These are phyloP conservation scores for Artomyces pyxidatus DNA, from an alignment of 768 basidiomycete genomes.

Conservation along the genomic window DNA sequence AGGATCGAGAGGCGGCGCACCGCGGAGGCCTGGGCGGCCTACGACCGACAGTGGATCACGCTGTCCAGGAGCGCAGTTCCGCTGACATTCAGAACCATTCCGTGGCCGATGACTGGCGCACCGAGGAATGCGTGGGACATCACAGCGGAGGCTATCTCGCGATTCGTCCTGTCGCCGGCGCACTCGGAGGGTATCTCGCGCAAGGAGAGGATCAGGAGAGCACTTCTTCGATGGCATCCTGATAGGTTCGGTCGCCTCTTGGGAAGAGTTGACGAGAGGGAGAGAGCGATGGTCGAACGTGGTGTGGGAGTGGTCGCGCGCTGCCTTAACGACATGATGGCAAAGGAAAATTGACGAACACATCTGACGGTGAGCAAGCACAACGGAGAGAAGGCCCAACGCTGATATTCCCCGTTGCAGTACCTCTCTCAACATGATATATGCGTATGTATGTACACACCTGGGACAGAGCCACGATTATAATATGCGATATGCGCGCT, in stretches of 20 bases:
- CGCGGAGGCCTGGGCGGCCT: constrained; percentile 49
- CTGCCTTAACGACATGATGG: constrained; percentile 22
- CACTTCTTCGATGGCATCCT: constrained; percentile 74
- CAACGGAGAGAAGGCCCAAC: too few species aligned
- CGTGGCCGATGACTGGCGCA: constrained; percentile 54
- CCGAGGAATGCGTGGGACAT: constrained; percentile 44
- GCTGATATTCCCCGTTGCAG: too few species aligned
- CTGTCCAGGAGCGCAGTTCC: constrained; percentile 30
- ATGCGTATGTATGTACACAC: too few species aligned
- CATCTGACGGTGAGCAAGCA: background rate
- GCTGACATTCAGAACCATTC: constrained; percentile 54
- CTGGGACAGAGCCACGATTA: too few species aligned
- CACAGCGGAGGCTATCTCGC: constrained; percentile 41
- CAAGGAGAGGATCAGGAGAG: constrained; percentile 59
- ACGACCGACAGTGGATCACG: constrained; percentile 60
- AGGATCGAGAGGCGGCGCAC: constrained; percentile 36
- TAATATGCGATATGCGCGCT: too few species aligned
- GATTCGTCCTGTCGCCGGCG: constrained; percentile 55
- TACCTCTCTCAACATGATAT: too few species aligned
- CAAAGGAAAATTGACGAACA: constrained; percentile 6
- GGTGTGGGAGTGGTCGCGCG: constrained; percentile 59
- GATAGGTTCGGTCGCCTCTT: constrained; percentile 62
- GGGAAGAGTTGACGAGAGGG: constrained; percentile 41
- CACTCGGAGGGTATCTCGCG: constrained; percentile 52
- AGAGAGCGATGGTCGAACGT: constrained; percentile 47